Evolutionary conservation across 2,329 filamentous ascomycete species (phyloP).

Genomic region (Pseudocercospora pini-densiflorae): DNA sequence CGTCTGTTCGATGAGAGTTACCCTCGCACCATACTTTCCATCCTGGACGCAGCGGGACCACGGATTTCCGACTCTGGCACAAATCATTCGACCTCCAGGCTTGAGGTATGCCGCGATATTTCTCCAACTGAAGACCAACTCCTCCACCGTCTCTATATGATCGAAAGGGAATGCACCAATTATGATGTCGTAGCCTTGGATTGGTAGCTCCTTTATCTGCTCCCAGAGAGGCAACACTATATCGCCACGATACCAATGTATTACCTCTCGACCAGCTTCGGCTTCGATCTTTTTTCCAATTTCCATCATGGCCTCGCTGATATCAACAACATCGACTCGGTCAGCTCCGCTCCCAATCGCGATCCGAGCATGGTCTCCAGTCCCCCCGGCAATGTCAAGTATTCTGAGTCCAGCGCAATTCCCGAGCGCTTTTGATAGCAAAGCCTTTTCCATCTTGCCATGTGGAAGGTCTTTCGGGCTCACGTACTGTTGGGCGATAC

Average conservation of each 20-base stretch:
- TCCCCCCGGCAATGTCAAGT: conserved; percentile 26
- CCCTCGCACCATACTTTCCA: conserved; percentile 24
- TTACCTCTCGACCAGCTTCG: conserved; percentile 11
- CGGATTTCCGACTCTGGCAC: conserved; percentile 14
- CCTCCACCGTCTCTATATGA: conserved; percentile 17
- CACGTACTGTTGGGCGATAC: conserved; percentile 18
- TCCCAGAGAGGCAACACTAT: conserved; percentile 16
- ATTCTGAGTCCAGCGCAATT: conserved; percentile 21
- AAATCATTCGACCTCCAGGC: conserved; percentile 23
- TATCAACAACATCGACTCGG: conserved; percentile 24
- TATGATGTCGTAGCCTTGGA: conserved; percentile 26
- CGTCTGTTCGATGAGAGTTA: conserved; percentile 15
- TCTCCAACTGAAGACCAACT: conserved; percentile 22
- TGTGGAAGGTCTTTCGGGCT: conserved; percentile 16
- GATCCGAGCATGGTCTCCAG: conserved; percentile 23
- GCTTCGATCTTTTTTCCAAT: conserved; percentile 19
- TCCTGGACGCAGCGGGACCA: not conserved
- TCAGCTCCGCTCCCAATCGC: conserved; percentile 23
- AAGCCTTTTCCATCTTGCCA: conserved; percentile 18
- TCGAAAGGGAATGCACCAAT: conserved; percentile 27
- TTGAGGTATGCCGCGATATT: conserved; percentile 24
- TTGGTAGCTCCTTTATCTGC: conserved; percentile 14
- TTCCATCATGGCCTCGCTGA: conserved; percentile 20
- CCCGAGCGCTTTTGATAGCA: conserved; percentile 19
- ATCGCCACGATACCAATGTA: conserved; percentile 25